phyloP scores from a whole-genome alignment of 768 basidiomycete species.

The Chalciporus piperatus region DNA sequence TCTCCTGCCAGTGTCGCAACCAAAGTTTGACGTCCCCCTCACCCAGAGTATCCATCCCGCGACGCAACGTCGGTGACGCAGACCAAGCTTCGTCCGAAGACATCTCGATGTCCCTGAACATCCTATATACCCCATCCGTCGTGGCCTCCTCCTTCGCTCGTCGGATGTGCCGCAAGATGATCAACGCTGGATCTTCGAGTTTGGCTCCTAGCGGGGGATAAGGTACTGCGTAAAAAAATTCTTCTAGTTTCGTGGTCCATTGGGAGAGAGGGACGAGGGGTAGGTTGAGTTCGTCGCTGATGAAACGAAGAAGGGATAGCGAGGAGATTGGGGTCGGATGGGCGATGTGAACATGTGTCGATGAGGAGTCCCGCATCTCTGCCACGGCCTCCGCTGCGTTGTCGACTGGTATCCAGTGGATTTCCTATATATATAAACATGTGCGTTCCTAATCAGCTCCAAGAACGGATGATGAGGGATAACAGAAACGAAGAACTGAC shows the following conservation, averaged over 20 bases:
- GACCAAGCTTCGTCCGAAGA: constrained; percentile 4
- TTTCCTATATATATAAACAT: neutral
- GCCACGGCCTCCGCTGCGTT: constrained; percentile 11
- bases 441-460: too few species aligned
- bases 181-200: constrained; percentile 2
- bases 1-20: constrained; percentile 9
- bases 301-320: constrained; percentile 6
- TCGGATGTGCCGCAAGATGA: constrained; percentile 2
- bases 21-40: constrained; percentile 6
- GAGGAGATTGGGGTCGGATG: constrained; percentile 12
- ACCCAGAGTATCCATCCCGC: neutral
- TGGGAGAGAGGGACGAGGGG: constrained; percentile 10
- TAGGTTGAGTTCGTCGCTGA: constrained; percentile 6
- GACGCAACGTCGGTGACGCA: constrained; percentile 10
- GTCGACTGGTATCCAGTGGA: constrained; percentile 17
- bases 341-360: constrained; percentile 7
- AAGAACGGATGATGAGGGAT: neutral
- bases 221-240: neutral
- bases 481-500: constrained; percentile 7
- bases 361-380: constrained; percentile 13
- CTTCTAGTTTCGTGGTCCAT: constrained; percentile 12
- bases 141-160: neutral
- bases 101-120: constrained; percentile 3
- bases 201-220: neutral
- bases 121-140: neutral